Percentiles rank a stretch among this genome's conserved stretches.
Evolutionary conservation across 345 rosid species (phyloP).

Genomic region (Dimocarpus longan): DNA sequence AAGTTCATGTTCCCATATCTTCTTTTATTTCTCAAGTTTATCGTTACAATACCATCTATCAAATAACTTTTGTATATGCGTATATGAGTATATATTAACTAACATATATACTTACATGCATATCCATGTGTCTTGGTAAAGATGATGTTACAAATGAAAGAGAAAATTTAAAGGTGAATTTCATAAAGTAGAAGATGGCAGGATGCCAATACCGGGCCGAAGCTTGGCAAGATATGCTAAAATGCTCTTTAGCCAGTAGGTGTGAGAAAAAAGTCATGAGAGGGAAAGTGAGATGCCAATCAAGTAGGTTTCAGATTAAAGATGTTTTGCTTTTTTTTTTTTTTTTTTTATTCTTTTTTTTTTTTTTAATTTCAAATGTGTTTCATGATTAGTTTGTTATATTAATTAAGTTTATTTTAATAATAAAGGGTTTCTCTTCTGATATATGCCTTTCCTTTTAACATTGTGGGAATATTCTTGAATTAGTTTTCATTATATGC

Average conservation of each 20-base stretch:
- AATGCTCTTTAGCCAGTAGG: constrained; percentile 16
- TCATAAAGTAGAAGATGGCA: constrained; percentile 8
- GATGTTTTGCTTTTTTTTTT: constrained; percentile 1
- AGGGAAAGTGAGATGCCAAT: constrained; percentile 21
- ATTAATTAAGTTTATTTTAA: constrained; percentile 12
- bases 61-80: no score
- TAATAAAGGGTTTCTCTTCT: neutral
- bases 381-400: constrained; percentile 29
- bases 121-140: constrained; percentile 19
- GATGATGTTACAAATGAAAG: constrained; percentile 10
- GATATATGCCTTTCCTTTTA: neutral
- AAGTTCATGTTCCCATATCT: no score
- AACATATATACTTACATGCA: no score
- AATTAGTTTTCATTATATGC: constrained; percentile 11
- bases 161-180: constrained; percentile 12
- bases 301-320: constrained; percentile 18
- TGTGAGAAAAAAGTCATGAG: constrained; percentile 14
- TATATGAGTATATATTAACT: no score
- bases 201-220: constrained; percentile 25
- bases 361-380: constrained; percentile 9
- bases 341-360: constrained; percentile 5
- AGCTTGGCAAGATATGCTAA: constrained; percentile 16
- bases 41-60: no score
- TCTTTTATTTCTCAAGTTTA: no score
- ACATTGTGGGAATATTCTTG: constrained; percentile 19